Conservation (phyloP, 805 yeast genomes). For the Candida argentea region DNA sequence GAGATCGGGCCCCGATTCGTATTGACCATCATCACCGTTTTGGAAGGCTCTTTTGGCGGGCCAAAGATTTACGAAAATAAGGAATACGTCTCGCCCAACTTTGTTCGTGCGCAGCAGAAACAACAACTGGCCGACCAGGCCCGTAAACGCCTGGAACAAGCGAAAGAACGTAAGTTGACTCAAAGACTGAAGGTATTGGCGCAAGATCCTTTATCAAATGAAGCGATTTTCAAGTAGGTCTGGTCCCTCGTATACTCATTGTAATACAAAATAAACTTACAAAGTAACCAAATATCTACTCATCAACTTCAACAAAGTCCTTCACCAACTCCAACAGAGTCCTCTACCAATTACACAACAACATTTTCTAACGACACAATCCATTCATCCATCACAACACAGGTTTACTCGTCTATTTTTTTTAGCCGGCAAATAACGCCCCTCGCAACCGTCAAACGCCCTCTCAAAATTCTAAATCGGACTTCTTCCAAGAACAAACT, state of each 20-base stretch:
- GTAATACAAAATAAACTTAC: slow-evolving; percentile 3
- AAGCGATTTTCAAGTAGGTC: slow-evolving; percentile 50
- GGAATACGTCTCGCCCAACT: slow-evolving; percentile 93
- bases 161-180: slow-evolving; percentile 63
- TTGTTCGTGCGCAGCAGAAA: slow-evolving; percentile 80
- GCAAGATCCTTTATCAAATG: slow-evolving; percentile 77
- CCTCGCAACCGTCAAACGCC: too few relatives aligned
- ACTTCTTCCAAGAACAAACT: too few relatives aligned
- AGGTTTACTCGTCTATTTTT: too few relatives aligned
- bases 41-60: slow-evolving; percentile 97
- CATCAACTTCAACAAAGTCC: background rate
- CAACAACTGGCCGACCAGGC: slow-evolving; percentile 77
- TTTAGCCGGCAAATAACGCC: too few relatives aligned
- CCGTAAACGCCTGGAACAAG: slow-evolving; percentile 66
- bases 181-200: slow-evolving; percentile 65
- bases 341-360: background rate
- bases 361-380: background rate
- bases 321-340: background rate
- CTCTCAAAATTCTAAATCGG: too few relatives aligned
- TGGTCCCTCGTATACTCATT: slow-evolving; percentile 3
- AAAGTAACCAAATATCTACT: background rate
- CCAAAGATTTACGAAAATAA: slow-evolving; percentile 96
- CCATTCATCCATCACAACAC: background rate
- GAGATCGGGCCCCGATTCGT: slow-evolving; percentile 98
- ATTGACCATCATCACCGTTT: slow-evolving; percentile 77